Evolutionary conservation across 2,329 filamentous ascomycete genomes (phyloP), one percentile per base, ranked within the genome.

Genomic region (Xylariaceae sp.): DNA sequence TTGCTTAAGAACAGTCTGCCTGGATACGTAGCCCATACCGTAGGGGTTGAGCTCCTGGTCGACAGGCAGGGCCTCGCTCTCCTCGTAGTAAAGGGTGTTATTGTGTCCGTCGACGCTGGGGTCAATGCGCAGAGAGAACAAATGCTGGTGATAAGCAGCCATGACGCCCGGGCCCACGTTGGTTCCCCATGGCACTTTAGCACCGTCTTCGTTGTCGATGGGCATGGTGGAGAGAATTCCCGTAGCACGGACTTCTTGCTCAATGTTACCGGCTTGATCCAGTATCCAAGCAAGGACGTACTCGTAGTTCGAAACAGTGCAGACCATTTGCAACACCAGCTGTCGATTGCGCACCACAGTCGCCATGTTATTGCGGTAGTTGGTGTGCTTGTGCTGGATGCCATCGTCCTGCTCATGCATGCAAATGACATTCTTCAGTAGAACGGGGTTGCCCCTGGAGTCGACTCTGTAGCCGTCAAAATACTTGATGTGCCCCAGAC

Each of bases 391-490:
- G 84, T 84, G 88, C 18, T 80, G 75, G 44, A 89, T 85, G 2
- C 86, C 87, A 55, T 82, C 80, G 63, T 89, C 87, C 61, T 87
- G 80, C 67, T 89, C 86, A 61, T 89, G 86, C 2, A 88, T 72
- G 56, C 86, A 89, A 38, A 88, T 72, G 1, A 83, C 83, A 46
- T 84, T 83, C 43, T 79, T 78, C 11, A 77, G 73, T 2, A 73
- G 66, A 14, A 70, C 71, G 0, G 81, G 74, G 1, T 76, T 73
- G 0, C 86, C 86, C 31, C 81, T 73, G 0, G 77, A 67, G 0
- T 75, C 74, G 0, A 79, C 73, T 13, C 83, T 71, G 11, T 82
- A 70, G 0, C 75, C 77, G 59, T 86, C 82, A 53, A 89, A 80
- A 57, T 79, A 79, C 53, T 86, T 81, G 59, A 88, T 87, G 0